Evolutionary conservation across 2,329 filamentous ascomycete genomes (phyloP).

Genomic region (Neonectria hederae): DNA sequence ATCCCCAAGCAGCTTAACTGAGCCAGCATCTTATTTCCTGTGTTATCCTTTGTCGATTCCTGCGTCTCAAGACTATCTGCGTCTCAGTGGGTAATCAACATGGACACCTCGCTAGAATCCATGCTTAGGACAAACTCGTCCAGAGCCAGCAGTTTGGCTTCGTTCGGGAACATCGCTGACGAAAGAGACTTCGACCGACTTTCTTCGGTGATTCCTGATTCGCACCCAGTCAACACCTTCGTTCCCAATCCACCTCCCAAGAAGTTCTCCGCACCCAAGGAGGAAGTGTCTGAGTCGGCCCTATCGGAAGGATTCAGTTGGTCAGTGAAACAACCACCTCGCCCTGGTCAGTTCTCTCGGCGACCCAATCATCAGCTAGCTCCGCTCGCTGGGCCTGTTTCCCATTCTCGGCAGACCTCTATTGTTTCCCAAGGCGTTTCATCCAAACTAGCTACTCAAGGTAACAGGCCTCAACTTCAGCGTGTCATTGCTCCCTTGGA

Average conservation of each 20-base stretch:
- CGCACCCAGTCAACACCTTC: slow-evolving; percentile 11
- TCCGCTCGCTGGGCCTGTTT: not conserved
- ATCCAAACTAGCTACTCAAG: not conserved
- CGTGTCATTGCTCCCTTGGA: slow-evolving; percentile 22
- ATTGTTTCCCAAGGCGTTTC: not conserved
- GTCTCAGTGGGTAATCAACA: not conserved
- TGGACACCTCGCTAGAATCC: slow-evolving; percentile 17
- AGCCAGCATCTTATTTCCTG: not conserved
- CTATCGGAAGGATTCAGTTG: slow-evolving; percentile 40
- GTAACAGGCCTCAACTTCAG: not conserved
- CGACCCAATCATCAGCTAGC: slow-evolving; percentile 24
- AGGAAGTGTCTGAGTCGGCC: slow-evolving; percentile 34
- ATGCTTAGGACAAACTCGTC: not conserved
- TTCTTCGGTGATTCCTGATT: slow-evolving; percentile 21
- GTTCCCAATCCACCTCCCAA: slow-evolving; percentile 10
- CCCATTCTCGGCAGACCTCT: slow-evolving; percentile 1
- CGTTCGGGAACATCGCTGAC: slow-evolving; percentile 16
- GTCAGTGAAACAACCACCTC: slow-evolving; percentile 29
- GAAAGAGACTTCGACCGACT: slow-evolving; percentile 24
- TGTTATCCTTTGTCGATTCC: not conserved
- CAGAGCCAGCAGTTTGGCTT: slow-evolving; percentile 17
- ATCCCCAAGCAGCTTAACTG: not conserved
- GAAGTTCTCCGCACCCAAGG: slow-evolving; percentile 24
- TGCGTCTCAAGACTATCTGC: too few relatives aligned
- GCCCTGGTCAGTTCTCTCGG: slow-evolving; percentile 36